Evolutionary conservation across 176 grass and related monocot genomes (phyloP).

Genomic region (Melocanna baccifera): DNA sequence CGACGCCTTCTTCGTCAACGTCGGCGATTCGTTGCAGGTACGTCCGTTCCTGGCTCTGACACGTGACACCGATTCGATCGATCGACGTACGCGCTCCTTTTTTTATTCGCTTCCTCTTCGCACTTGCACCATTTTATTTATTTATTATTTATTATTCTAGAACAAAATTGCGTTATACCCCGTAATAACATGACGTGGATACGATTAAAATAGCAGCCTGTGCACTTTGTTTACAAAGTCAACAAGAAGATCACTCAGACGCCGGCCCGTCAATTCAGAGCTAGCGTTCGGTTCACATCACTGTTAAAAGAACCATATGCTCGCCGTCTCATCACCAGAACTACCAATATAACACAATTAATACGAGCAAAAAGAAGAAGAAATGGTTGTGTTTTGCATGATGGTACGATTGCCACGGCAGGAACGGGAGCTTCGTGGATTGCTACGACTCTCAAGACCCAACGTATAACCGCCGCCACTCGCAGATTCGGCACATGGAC

Average conservation of each 20-base stretch:
- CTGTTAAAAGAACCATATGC: neutral
- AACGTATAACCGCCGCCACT: neutral
- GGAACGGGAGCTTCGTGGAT: neutral
- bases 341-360: neutral
- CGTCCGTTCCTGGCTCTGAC: neutral
- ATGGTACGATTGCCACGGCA: neutral
- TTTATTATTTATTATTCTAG: neutral
- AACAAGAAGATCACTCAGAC: neutral
- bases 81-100: neutral
- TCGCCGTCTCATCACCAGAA: neutral
- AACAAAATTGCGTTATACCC: neutral
- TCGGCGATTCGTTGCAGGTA: constrained; percentile 92
- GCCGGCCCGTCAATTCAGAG: constrained; percentile 1
- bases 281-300: neutral
- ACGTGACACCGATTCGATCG: constrained; percentile 17
- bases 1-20: constrained; percentile 86
- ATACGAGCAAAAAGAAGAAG: neutral
- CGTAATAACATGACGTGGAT: neutral
- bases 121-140: neutral
- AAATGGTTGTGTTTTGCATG: neutral
- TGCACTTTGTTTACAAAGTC: neutral
- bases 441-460: neutral
- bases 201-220: neutral
- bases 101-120: too few relatives aligned
- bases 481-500: constrained; percentile 9